Evolutionary conservation across 352 stramenopile species (phyloP), one percentile per base, ranked within the genome.

Genomic region (Pythium coloratum): DNA sequence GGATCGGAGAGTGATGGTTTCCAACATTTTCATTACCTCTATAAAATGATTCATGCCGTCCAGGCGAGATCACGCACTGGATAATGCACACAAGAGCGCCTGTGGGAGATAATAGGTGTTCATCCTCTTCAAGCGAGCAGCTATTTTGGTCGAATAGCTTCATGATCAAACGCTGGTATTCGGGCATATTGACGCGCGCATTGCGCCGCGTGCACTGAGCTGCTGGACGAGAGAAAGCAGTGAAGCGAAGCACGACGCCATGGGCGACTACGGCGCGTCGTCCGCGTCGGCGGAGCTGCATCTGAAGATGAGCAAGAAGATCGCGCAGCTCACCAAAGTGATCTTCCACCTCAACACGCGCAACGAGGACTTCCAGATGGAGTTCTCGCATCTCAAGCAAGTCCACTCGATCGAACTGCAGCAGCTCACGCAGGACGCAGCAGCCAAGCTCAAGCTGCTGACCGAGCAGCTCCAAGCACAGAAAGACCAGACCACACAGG

Each of bases 301-400:
- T 59, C 77, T 97, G 47, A 97, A 97, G 72, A 97, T 97, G 91
- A 96, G 88, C 77, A 97, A 97, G 77, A 97, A 98, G 78, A 92
- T 98, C 63, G 91, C 92, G 55, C 91, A 97, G 84, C 80, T 98
- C 24, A 98, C 92, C 30, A 97, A 97, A 70, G 92, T 97, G 38
- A 96, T 97, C 59, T 97, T 97, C 79, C 91, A 97, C 66, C 79
- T 98, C 55, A 98, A 98, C 72, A 97, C 91, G 3, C 89, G 91
- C 68, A 98, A 98, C 66, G 90, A 98, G 66, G 91, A 98, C 70
- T 88, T 90, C 36, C 76, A 94, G 69, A 72, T 69, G n/a, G 87
- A 91, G 69, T 70, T 91, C 2, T 72, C 81, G 30, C 76, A 86
- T 20, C 57, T 75, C 44, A 72, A 78, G n/a, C 64, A 58, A 13